phyloP scores from a whole-genome alignment of 495 filamentous ascomycete genomes.

The Penicillium bialowiezense region DNA sequence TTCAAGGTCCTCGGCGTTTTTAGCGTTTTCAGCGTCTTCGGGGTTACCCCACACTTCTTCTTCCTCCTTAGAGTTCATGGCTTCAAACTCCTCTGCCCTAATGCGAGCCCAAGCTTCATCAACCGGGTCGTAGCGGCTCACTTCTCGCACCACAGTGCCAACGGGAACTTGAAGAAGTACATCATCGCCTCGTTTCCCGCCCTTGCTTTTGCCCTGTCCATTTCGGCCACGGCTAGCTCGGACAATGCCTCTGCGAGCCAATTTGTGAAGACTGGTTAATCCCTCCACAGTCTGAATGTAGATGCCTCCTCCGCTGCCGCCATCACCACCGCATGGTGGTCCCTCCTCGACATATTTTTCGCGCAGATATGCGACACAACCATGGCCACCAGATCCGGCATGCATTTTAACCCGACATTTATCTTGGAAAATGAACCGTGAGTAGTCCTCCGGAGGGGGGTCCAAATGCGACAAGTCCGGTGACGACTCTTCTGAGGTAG shows the following conservation, averaged over 20 bases:
- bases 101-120: constrained; percentile 54
- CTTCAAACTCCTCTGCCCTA: constrained; percentile 28
- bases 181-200: constrained; percentile 81
- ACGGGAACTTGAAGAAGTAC: constrained; percentile 87
- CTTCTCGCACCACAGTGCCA: constrained; percentile 84
- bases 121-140: constrained; percentile 72
- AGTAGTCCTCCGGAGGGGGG: constrained; percentile 77
- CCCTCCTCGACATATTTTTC: constrained; percentile 85
- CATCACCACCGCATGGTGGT: constrained; percentile 96
- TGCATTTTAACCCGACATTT: constrained; percentile 72
- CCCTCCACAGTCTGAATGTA: constrained; percentile 93
- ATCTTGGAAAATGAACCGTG: constrained; percentile 78
- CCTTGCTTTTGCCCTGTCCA: constrained; percentile 77
- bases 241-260: constrained; percentile 71
- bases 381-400: constrained; percentile 80
- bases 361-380: constrained; percentile 88
- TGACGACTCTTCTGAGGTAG: constrained; percentile 18
- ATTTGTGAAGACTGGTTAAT: constrained; percentile 88
- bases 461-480: constrained; percentile 62
- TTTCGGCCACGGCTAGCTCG: constrained; percentile 78
- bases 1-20: neutral
- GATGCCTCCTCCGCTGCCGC: constrained; percentile 84
- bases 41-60: neutral
- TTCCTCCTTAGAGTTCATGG: constrained; percentile 16
- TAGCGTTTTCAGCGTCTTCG: too few relatives aligned